Evolutionary conservation across 306 rosid species (phyloP), one percentile per base, ranked within the genome.

Genomic region (Vicia villosa): DNA sequence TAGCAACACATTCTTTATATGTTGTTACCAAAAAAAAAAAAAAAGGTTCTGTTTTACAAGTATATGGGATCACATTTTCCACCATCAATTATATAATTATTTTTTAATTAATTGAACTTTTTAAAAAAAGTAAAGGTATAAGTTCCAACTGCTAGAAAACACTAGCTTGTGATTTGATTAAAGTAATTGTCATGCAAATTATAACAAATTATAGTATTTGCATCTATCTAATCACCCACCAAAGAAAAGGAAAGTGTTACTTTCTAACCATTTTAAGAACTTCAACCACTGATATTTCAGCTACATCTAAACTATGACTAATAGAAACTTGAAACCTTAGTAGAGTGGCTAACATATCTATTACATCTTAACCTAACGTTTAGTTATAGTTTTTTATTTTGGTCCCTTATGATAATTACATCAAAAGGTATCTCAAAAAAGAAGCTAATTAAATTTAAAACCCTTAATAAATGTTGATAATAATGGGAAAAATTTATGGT

Each of bases 211-310:
- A 21, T 52, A 68, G 51, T 67, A 60, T 70, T 19, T 80, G 70
- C 84, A 79, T 63, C 75, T 63, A 75, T 78, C 78, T 56, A 72
- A 78, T 74, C 73, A 76, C 73, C 81, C 75, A 82, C 83, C 81
- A 76, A 75, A 58, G 72, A 62, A 81, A 76, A 76, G 56, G 74
- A 73, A 76, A 76, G 73, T 71, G 78, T 74, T 76, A 73, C 80
- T 80, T 82, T 78, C 78, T 58, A 63, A 88, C 78, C 72, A 76
- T 80, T 74, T 52, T 74, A 55, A 32, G 40, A 47, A 56, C 46
- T 78, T 81, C 74, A 81, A 69, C 78, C 81, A 68, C 49, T 79
- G 81, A 74, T 64, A 57, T 62, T 72, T 74, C 63, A 73, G 76
- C 74, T 69, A 70, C 72, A 70, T 74, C 86, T 50, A 68, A 80